Evolutionary conservation across 129 eudicot genomes (phyloP).

Genomic region (Oenanthe sinensis): DNA sequence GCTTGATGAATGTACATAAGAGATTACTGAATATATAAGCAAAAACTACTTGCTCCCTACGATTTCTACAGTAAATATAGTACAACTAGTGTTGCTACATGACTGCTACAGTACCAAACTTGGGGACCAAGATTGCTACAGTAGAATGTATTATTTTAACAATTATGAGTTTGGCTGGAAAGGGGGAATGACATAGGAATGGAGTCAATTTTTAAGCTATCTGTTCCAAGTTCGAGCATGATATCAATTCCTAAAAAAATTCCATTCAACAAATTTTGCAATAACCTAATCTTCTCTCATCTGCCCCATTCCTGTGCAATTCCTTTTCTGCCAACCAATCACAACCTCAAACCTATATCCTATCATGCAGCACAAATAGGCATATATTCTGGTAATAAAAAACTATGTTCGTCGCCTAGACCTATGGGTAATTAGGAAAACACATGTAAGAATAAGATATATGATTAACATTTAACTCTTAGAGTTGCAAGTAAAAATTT

Average conservation of each 20-base stretch:
- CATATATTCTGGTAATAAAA: background rate
- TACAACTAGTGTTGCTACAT: too few relatives aligned
- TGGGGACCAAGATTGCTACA: too few relatives aligned
- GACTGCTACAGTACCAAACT: too few relatives aligned
- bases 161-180: too few relatives aligned
- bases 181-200: too few relatives aligned
- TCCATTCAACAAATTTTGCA: background rate
- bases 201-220: too few relatives aligned
- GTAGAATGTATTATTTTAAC: too few relatives aligned
- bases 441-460: background rate
- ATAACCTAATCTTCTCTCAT: background rate
- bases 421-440: background rate
- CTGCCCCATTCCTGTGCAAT: background rate
- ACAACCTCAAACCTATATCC: background rate
- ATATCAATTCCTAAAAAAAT: too few relatives aligned
- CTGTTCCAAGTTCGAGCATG: background rate
- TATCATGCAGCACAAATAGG: background rate
- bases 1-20: too few relatives aligned
- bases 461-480: background rate
- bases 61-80: too few relatives aligned
- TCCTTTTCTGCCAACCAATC: background rate
- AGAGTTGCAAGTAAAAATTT: background rate
- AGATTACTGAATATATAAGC: too few relatives aligned
- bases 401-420: background rate
- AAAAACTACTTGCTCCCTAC: too few relatives aligned